These are phyloP conservation scores for Blastomyces emzantsi DNA, from an alignment of 2,329 filamentous ascomycete species.

Conservation along the genomic window DNA sequence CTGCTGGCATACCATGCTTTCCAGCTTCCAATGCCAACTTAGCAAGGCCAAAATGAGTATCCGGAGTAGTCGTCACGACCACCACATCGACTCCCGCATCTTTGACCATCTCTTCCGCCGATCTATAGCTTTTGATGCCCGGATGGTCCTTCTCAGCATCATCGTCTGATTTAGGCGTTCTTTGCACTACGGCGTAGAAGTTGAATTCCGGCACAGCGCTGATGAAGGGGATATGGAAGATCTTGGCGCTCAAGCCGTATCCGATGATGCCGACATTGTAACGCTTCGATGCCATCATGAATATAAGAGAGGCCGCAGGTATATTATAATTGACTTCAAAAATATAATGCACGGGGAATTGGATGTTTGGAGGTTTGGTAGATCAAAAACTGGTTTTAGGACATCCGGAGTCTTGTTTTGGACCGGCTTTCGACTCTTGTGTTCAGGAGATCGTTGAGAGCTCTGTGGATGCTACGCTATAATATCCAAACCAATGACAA, in stretches of 20 bases:
- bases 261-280: slow-evolving; percentile 52
- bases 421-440: too few relatives aligned
- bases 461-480: too few relatives aligned
- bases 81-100: slow-evolving; percentile 60
- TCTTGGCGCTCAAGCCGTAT: slow-evolving; percentile 59
- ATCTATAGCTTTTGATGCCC: slow-evolving; percentile 53
- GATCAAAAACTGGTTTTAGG: background rate
- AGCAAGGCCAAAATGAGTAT: slow-evolving; percentile 59
- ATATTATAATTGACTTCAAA: background rate
- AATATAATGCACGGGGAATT: background rate
- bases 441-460: too few relatives aligned
- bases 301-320: background rate
- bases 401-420: background rate
- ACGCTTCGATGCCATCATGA: slow-evolving; percentile 35
- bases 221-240: slow-evolving; percentile 79
- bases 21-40: slow-evolving; percentile 57
- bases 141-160: slow-evolving; percentile 63
- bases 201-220: slow-evolving; percentile 53
- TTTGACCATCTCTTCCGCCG: slow-evolving; percentile 53
- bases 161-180: slow-evolving; percentile 53
- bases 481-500: too few relatives aligned
- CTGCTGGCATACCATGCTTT: slow-evolving; percentile 49
- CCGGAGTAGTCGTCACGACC: slow-evolving; percentile 61
- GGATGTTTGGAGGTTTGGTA: background rate
- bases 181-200: slow-evolving; percentile 68